Percentiles rank a stretch among this genome's conserved stretches.
phyloP scores from a whole-genome alignment of 177 flowering plant species.

The Tripterygium wilfordii region DNA sequence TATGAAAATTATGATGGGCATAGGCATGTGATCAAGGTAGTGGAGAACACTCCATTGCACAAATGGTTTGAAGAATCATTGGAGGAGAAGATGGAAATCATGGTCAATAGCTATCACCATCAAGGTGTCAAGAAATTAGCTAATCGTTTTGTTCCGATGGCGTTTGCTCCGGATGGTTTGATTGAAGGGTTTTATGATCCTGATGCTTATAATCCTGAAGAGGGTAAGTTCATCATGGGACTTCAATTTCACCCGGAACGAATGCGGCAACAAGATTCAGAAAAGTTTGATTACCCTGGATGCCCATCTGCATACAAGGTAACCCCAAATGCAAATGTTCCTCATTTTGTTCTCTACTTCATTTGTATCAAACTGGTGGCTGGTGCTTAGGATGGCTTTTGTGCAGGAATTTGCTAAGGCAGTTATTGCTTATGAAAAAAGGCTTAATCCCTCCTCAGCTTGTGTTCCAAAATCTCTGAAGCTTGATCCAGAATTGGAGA shows the following conservation, averaged over 20 bases:
- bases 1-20: constrained; percentile 85
- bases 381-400: no score
- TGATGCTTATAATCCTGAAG: constrained; percentile 78
- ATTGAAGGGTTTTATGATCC: constrained; percentile 91
- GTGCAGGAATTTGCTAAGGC: constrained; percentile 72
- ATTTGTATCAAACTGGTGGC: no score
- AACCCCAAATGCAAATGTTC: background rate
- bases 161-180: constrained; percentile 73
- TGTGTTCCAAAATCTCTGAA: constrained; percentile 32
- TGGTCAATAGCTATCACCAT: constrained; percentile 88
- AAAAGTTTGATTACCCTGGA: constrained; percentile 85
- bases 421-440: constrained; percentile 73
- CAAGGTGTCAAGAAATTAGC: constrained; percentile 85
- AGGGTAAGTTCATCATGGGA: constrained; percentile 93
- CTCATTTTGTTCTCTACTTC: background rate
- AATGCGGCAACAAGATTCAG: constrained; percentile 54
- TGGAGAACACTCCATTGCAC: constrained; percentile 67
- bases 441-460: constrained; percentile 33
- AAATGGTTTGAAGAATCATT: constrained; percentile 72
- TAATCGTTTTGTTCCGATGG: constrained; percentile 81
- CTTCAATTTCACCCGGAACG: constrained; percentile 91
- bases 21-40: constrained; percentile 61
- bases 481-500: constrained; percentile 70
- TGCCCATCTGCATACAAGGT: constrained; percentile 89
- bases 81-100: constrained; percentile 58